Evolutionary conservation across 2,329 filamentous ascomycete species (phyloP), one percentile per base, ranked within the genome.

Genomic region (Fusarium pseudograminearum): DNA sequence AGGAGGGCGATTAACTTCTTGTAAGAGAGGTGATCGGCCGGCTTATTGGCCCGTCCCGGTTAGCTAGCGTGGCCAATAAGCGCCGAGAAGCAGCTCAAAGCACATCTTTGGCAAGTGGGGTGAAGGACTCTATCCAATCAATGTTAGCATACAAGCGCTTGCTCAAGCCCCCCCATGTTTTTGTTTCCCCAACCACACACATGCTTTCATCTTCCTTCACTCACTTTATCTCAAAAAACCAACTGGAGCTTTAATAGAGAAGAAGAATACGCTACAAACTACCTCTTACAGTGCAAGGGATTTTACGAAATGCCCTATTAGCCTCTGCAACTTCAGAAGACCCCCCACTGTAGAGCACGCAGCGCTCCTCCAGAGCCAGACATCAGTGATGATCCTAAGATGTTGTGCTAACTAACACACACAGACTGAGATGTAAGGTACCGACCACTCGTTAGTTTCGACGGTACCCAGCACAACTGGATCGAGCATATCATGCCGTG

Each of bases 1-100:
- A 69, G 61, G 61, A 70, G 68, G 72, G 77, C 78, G 77, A 79
- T 78, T 76, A 76, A 70, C 76, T 72, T 78, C 79, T 71, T 80
- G 79, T 65, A 66, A 61, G 38, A 61, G 57, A 70, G 66, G 78
- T 80, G 78, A 80, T 79, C 70, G 67, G 54, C 59, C 62, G 64
- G 67, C 69, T 76, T 69, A 80, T 80, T 80, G 79, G 78, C 63
- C 67, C 59, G 53, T 65, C 52, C 65, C 64, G 63, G 47, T 57
- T 9, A 74, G 65, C 57, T 71, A 59, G 57, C 55, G 40, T 68
- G 69, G 57, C 82, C 81, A 83, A 83, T 83, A 72, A 58, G 63
- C 71, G 57, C 67, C 73, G 63, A 73, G 76, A 75, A 71, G 69
- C 65, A 24, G 58, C 48, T 78, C 16, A 70, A 71, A 77, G 74